Percentiles rank a stretch among this genome's conserved stretches.
Evolutionary conservation across 1,139 yeast species (phyloP).

Genomic region (Meyerozyma elateridarum): DNA sequence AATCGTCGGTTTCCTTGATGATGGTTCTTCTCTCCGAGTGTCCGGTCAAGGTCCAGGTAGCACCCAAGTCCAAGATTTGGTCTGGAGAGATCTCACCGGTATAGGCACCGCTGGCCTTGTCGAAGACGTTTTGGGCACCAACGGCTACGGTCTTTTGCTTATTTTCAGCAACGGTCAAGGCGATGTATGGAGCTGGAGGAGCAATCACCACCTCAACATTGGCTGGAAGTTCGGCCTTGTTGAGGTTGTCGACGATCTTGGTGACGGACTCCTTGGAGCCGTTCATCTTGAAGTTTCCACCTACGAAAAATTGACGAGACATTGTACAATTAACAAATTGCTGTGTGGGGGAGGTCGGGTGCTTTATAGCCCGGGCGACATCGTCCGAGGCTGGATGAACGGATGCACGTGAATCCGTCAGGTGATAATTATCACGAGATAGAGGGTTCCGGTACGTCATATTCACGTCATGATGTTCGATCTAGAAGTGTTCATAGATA

Average conservation of each 20-base stretch:
- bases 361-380: no score
- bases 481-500: no score
- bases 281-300: constrained; percentile 99
- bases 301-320: constrained; percentile 96
- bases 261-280: constrained; percentile 86
- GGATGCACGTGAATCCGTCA: constrained; percentile 2
- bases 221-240: constrained; percentile 67
- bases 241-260: constrained; percentile 77
- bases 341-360: constrained; percentile 6
- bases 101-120: constrained; percentile 90
- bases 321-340: constrained; percentile 15
- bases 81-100: constrained; percentile 95
- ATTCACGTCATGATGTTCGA: background rate
- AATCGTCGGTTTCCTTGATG: constrained; percentile 85
- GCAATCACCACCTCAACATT: constrained; percentile 88
- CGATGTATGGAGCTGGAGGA: constrained; percentile 93
- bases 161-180: constrained; percentile 65
- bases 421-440: no score
- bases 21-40: constrained; percentile 98
- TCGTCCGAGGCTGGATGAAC: constrained; percentile 3
- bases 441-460: background rate
- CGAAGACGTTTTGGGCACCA: constrained; percentile 88
- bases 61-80: constrained; percentile 88
- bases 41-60: constrained; percentile 93
- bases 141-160: constrained; percentile 70